A percentile compares a stretch with the other conserved stretches of the same genome.
phyloP scores from a whole-genome alignment of 345 rosid species.

The Syzygium oleosum region DNA sequence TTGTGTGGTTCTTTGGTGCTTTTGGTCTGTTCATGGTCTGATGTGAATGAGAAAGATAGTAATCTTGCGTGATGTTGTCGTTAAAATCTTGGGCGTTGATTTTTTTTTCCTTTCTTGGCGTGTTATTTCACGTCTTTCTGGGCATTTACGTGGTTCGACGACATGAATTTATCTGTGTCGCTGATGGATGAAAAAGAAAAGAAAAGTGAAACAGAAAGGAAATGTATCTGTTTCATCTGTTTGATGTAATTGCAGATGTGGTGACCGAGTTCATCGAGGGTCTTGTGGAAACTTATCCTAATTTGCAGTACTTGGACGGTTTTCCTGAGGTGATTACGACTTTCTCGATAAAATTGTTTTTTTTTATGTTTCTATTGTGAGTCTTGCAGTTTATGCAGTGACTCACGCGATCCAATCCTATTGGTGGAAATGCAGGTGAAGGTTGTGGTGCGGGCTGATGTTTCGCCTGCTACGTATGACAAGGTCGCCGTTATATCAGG shows the following conservation, averaged over 20 bases:
- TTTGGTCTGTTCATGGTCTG: background rate
- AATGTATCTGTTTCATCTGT: background rate
- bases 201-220: background rate
- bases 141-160: background rate
- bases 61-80: background rate
- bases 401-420: background rate
- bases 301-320: conserved; percentile 80
- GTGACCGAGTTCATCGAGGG: conserved; percentile 96
- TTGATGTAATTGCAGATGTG: conserved; percentile 42
- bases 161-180: background rate
- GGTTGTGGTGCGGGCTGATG: conserved; percentile 92
- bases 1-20: background rate
- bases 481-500: conserved; percentile 97
- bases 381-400: background rate
- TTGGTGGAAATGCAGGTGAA: conserved; percentile 41
- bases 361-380: background rate
- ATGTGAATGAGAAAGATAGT: background rate
- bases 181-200: background rate
- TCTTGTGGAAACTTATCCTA: conserved; percentile 80
- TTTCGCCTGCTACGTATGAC: conserved; percentile 50
- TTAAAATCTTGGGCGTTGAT: background rate
- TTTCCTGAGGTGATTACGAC: conserved; percentile 79
- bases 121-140: background rate
- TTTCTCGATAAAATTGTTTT: conserved; percentile 11
- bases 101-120: background rate